Conservation (phyloP, 179 eudicot genomes). For the Vitellaria paradoxa region DNA sequence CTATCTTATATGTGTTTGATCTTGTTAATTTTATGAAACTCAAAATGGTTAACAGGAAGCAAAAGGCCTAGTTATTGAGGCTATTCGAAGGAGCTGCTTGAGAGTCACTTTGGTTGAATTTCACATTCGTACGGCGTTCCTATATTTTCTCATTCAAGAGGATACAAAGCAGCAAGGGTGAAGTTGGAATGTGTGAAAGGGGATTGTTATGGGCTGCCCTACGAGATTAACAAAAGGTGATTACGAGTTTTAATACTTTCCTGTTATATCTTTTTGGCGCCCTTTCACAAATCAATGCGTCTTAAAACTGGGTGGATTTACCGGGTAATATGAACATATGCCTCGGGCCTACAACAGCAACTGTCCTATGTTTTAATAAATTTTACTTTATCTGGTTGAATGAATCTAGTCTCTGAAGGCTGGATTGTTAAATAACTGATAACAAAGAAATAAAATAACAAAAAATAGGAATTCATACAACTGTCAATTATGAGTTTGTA, state of each 20-base stretch:
- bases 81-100: neutral
- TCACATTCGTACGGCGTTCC: too few species aligned
- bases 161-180: too few species aligned
- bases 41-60: conserved; percentile 13
- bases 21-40: neutral
- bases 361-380: too few species aligned
- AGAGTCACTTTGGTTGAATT: neutral
- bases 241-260: neutral
- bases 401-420: neutral
- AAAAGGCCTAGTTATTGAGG: neutral
- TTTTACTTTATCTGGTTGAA: neutral
- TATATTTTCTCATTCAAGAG: too few species aligned
- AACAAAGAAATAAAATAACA: neutral
- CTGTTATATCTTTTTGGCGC: neutral
- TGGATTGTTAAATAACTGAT: too few species aligned
- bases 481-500: neutral
- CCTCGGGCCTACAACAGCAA: too few species aligned
- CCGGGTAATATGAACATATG: neutral
- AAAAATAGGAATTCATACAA: neutral
- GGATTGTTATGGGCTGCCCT: neutral
- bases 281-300: neutral
- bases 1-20: neutral
- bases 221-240: neutral
- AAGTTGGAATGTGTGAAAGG: too few species aligned
- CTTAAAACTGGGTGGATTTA: neutral